Conservation (phyloP, 1,284 basidiomycete genomes). For the Cutaneotrichosporon cyanovorans region DNA sequence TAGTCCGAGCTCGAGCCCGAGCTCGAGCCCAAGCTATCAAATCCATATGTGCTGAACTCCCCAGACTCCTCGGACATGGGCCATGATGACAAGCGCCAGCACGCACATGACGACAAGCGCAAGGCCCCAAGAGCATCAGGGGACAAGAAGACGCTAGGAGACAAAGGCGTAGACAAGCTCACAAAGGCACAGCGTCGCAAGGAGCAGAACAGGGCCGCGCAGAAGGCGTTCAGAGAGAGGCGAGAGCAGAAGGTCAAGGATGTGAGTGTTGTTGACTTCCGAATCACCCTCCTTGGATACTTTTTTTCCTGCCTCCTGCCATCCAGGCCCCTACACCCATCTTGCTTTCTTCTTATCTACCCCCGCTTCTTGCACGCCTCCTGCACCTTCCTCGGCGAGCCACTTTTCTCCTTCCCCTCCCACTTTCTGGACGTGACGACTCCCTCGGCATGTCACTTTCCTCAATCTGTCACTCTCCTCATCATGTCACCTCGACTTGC, state of each 20-base stretch:
- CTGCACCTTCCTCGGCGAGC: too few relatives aligned
- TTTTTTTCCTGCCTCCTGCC: too few relatives aligned
- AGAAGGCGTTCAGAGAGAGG: conserved; percentile 47
- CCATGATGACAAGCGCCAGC: conserved; percentile 40
- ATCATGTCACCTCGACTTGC: too few relatives aligned
- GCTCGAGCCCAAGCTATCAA: too few relatives aligned
- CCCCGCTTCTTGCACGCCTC: too few relatives aligned
- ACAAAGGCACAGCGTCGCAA: conserved; percentile 43
- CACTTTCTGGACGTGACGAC: too few relatives aligned
- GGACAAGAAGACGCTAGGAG: not conserved
- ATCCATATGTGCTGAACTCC: not conserved
- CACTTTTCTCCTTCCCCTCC: too few relatives aligned
- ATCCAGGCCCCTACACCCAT: too few relatives aligned
- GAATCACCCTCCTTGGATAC: not conserved
- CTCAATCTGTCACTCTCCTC: too few relatives aligned
- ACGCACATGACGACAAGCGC: conserved; percentile 18
- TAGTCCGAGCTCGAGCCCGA: not conserved
- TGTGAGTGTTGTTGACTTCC: conserved; percentile 25
- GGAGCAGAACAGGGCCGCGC: conserved; percentile 47
- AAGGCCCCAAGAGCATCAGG: not conserved
- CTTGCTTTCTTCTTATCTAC: too few relatives aligned
- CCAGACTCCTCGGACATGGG: conserved; percentile 31
- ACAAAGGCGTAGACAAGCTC: conserved; percentile 10
- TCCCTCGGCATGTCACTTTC: too few relatives aligned
- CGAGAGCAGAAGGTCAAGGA: conserved; percentile 45